Evolutionary conservation across 2,329 filamentous ascomycete species (phyloP).

Genomic region (Grosmannia clavigera): DNA sequence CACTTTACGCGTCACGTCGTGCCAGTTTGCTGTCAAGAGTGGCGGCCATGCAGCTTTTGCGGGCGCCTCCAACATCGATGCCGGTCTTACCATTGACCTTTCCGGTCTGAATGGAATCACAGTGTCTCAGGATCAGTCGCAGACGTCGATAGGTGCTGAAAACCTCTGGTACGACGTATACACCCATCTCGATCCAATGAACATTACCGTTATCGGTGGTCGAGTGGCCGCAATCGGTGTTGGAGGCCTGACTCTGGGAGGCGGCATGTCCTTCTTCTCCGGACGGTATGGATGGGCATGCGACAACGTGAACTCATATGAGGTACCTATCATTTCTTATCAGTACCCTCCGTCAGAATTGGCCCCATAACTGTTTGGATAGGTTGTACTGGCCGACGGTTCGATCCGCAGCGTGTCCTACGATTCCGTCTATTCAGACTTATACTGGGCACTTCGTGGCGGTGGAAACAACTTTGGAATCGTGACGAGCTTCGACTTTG

Average conservation of each 20-base stretch:
- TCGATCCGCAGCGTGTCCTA: neutral
- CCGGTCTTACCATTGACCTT: constrained; percentile 31
- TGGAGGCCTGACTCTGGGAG: constrained; percentile 40
- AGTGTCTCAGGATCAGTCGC: constrained; percentile 15
- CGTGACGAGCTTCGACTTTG: constrained; percentile 31
- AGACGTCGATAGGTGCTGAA: constrained; percentile 27
- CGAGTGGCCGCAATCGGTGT: constrained; percentile 34
- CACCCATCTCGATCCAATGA: constrained; percentile 25
- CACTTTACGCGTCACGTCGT: constrained; percentile 10
- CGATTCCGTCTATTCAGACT: constrained; percentile 25
- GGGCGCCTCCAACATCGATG: constrained; percentile 27
- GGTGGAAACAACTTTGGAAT: constrained; percentile 46
- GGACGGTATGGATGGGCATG: constrained; percentile 37
- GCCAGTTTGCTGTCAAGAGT: constrained; percentile 32
- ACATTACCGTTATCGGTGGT: constrained; percentile 30
- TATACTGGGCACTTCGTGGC: constrained; percentile 41
- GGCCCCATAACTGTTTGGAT: neutral
- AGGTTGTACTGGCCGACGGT: constrained; percentile 1
- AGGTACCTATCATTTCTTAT: constrained; percentile 20
- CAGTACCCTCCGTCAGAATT: neutral
- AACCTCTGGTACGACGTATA: constrained; percentile 30
- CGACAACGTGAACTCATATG: constrained; percentile 34
- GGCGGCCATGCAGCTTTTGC: constrained; percentile 37
- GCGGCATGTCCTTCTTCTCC: constrained; percentile 37
- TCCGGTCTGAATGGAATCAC: constrained; percentile 24